Evolutionary conservation across 1,284 basidiomycete genomes (phyloP).

Genomic region (Mycena citricolor): DNA sequence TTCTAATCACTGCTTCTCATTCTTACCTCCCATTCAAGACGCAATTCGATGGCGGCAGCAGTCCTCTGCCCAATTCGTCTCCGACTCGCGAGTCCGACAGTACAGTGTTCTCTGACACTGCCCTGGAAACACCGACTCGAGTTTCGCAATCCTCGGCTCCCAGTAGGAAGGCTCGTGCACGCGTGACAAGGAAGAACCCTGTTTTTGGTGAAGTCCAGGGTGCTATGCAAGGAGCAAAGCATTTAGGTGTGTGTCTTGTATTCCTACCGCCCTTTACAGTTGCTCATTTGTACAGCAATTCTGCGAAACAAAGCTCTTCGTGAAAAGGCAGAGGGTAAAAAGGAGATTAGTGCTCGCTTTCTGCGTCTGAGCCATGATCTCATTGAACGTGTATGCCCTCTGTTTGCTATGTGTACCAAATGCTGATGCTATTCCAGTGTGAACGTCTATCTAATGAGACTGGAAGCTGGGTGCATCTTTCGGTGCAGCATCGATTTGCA

Average conservation of each 20-base stretch:
- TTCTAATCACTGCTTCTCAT: too few species aligned
- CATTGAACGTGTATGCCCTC: slow-evolving; percentile 11
- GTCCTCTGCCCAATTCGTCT: too few species aligned
- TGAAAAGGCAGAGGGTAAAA: not conserved
- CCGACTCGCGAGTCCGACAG: too few species aligned
- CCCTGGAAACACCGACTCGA: too few species aligned
- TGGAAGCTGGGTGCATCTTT: slow-evolving; percentile 18
- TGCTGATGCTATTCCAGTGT: slow-evolving; percentile 8
- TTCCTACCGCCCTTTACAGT: not conserved
- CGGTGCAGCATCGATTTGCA: slow-evolving; percentile 15
- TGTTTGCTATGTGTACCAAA: not conserved
- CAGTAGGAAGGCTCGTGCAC: not conserved
- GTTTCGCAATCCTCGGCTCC: too few species aligned
- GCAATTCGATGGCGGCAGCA: too few species aligned
- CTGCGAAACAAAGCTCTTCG: not conserved
- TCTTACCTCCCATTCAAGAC: too few species aligned
- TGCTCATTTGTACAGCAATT: slow-evolving; percentile 2
- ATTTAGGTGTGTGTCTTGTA: not conserved
- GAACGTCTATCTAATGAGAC: slow-evolving; percentile 17
- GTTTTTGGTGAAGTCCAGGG: slow-evolving; percentile 13
- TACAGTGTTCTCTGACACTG: too few species aligned
- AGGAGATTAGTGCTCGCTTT: slow-evolving; percentile 7
- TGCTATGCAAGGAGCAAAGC: slow-evolving; percentile 8
- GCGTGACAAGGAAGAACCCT: slow-evolving; percentile 1
- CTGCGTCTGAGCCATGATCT: slow-evolving; percentile 9